Evolutionary conservation across 1,284 basidiomycete species (phyloP).

Genomic region (Melampsora abietis-canadensis): DNA sequence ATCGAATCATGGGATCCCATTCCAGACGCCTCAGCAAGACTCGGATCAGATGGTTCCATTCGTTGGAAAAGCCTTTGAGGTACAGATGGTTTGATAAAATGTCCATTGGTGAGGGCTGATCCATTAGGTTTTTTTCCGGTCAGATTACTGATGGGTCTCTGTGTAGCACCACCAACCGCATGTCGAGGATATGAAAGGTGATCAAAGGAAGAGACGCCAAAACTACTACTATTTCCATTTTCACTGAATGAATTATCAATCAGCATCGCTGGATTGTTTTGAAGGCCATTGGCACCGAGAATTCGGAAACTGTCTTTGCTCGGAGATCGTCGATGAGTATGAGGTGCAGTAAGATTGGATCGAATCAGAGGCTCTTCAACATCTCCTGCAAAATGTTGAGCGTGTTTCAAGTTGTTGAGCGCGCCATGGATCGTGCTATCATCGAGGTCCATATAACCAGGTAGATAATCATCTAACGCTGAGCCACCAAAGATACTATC

Average conservation of each 20-base stretch:
- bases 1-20: constrained; percentile 13
- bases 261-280: constrained; percentile 20
- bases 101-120: not conserved
- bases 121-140: constrained; percentile 12
- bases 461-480: constrained; percentile 6
- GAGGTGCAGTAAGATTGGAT: constrained; percentile 27
- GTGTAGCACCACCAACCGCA: too few species aligned
- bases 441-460: constrained; percentile 35
- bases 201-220: constrained; percentile 32
- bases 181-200: constrained; percentile 9
- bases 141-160: not conserved
- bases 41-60: constrained; percentile 14
- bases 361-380: not conserved
- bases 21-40: constrained; percentile 12
- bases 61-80: constrained; percentile 7
- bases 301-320: constrained; percentile 39
- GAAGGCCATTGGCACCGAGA: constrained; percentile 21
- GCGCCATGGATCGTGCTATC: constrained; percentile 27
- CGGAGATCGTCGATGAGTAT: constrained; percentile 11
- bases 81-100: not conserved
- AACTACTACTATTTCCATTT: constrained; percentile 24
- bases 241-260: constrained; percentile 39
- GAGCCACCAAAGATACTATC: constrained; percentile 10
- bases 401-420: not conserved
- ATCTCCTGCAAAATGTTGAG: not conserved